Percentiles rank a stretch among this genome's conserved stretches.
phyloP scores from a whole-genome alignment of 768 basidiomycete genomes.

The Suillus bovinus region DNA sequence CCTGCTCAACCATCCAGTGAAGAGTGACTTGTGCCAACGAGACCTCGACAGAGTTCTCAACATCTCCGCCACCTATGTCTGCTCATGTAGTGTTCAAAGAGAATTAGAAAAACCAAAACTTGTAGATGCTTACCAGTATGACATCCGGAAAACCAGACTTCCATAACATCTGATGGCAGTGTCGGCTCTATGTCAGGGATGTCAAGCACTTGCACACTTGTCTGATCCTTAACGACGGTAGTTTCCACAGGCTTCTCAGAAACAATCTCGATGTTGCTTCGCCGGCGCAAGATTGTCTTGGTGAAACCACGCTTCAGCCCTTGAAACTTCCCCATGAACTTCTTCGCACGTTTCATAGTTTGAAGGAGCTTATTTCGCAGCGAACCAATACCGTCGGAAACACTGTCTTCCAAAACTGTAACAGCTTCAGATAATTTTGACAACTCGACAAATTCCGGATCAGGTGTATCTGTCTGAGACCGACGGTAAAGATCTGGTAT shows the following conservation, averaged over 20 bases:
- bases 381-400: not conserved
- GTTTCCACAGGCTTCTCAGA: not conserved
- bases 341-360: slow-evolving; percentile 7
- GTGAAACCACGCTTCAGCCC: not conserved
- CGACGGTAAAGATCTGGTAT: slow-evolving; percentile 63
- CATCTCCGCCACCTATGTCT: slow-evolving; percentile 75
- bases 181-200: not conserved
- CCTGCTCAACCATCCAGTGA: slow-evolving; percentile 79
- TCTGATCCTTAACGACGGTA: not conserved
- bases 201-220: not conserved
- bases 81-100: slow-evolving; percentile 6
- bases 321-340: not conserved
- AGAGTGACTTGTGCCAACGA: slow-evolving; percentile 62
- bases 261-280: not conserved
- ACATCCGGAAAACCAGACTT: slow-evolving; percentile 82
- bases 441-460: slow-evolving; percentile 30
- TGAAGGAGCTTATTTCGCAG: slow-evolving; percentile 1
- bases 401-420: not conserved
- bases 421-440: not conserved
- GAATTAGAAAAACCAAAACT: not conserved
- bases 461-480: slow-evolving; percentile 19
- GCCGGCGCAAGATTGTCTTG: not conserved
- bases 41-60: slow-evolving; percentile 38
- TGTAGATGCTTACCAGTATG: slow-evolving; percentile 55
- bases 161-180: slow-evolving; percentile 52